Conservation (phyloP, 208 protist genomes). For the Herpetomonas samuelpessoai region DNA sequence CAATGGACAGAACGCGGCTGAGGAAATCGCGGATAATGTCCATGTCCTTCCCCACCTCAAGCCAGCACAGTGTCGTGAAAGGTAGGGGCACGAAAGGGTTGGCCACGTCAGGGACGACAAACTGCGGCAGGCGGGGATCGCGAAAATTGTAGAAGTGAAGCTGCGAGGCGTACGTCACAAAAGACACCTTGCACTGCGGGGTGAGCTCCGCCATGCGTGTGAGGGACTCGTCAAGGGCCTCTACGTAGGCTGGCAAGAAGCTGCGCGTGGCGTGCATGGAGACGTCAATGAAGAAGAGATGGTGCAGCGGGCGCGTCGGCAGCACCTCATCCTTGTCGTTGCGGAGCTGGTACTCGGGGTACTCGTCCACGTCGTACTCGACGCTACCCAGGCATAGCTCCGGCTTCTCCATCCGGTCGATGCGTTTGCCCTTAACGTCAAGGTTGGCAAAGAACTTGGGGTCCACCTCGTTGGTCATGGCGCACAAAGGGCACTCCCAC, state of each 20-base stretch:
- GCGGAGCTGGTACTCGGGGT: slow-evolving; percentile 69
- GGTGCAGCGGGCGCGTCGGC: slow-evolving; percentile 66
- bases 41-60: slow-evolving; percentile 70
- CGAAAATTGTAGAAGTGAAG: slow-evolving; percentile 91
- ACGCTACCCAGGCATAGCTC: slow-evolving; percentile 77
- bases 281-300: slow-evolving; percentile 85
- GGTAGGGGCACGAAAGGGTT: slow-evolving; percentile 91
- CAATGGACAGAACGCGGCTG: slow-evolving; percentile 34
- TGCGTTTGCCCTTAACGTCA: slow-evolving; percentile 59
- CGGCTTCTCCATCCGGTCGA: slow-evolving; percentile 52
- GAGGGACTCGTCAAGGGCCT: slow-evolving; percentile 54
- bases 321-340: slow-evolving; percentile 38
- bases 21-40: slow-evolving; percentile 69
- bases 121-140: slow-evolving; percentile 70
- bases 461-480: slow-evolving; percentile 70
- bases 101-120: slow-evolving; percentile 80
- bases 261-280: slow-evolving; percentile 50
- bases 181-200: slow-evolving; percentile 76
- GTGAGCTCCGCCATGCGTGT: slow-evolving; percentile 68
- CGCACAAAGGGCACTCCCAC: slow-evolving; percentile 92
- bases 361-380: slow-evolving; percentile 86
- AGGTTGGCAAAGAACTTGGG: slow-evolving; percentile 85
- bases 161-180: slow-evolving; percentile 84
- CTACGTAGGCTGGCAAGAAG: slow-evolving; percentile 76
- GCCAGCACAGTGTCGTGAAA: slow-evolving; percentile 86